Evolutionary conservation across 2,329 filamentous ascomycete genomes (phyloP), one percentile per base, ranked within the genome.

Genomic region (Fusarium sp.): DNA sequence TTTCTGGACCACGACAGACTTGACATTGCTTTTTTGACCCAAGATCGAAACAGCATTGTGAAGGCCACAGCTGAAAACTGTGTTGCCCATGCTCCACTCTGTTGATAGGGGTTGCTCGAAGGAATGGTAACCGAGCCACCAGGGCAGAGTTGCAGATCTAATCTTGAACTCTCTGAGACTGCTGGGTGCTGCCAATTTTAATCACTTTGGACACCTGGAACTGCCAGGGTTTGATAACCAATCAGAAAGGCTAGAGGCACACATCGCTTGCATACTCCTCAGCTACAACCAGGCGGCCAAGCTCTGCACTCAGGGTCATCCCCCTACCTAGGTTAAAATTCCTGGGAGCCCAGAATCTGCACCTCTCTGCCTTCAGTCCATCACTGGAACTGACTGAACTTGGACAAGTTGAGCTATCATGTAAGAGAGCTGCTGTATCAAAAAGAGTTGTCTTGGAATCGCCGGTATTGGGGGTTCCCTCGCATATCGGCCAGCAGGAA

Each of bases 41-140:
- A 61, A 60, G 60, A 72, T 72, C 59, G 36, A 55, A 55, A 61
- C 60, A 63, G 60, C 42, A 31, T 45, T 57, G 65, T 31, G 24
- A 50, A 51, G 35, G 58, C 50, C 67, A 47, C 53, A 74, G 71
- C 71, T 73, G 71, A 72, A 69, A 73, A 68, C 47, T 64, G 63
- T 42, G 44, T 68, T 58, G 66, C 61, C 28, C 38, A 58, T 67
- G 44, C 54, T 56, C 30, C 38, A 48, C 48, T 51, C 42, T 42
- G 54, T 61, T 63, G 56, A 71, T 60, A 54, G 48, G 63, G 61
- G 51, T 24, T 51, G 28, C 50, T 56, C 67, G 42, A 68, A 73
- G 72, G 74, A 69, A 67, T 77, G 74, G 75, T 72, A 71, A 73
- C 66, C 48, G 58, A 35, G 55, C 66, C 61, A 61, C 56, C 65